A percentile compares a stretch with the other conserved stretches of the same genome.
phyloP scores from a whole-genome alignment of 768 basidiomycete genomes.

The Amanita inopinata region DNA sequence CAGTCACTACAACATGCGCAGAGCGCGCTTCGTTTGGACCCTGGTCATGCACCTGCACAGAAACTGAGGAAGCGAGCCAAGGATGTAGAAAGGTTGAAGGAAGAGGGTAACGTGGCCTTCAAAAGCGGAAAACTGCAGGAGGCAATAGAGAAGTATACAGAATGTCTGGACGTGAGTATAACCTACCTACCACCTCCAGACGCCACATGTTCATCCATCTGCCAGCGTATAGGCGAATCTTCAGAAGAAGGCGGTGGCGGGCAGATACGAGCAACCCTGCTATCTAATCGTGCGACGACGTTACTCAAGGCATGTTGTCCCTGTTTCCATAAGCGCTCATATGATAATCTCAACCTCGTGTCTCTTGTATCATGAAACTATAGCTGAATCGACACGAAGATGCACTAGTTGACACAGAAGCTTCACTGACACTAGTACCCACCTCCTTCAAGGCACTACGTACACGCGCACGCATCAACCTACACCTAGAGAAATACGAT shows the following conservation, averaged over 20 bases:
- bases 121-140: constrained; percentile 49
- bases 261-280: constrained; percentile 66
- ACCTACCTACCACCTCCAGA: neutral
- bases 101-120: constrained; percentile 76
- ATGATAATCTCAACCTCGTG: neutral
- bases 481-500: constrained; percentile 69
- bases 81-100: constrained; percentile 74
- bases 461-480: constrained; percentile 72
- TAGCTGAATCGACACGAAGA: constrained; percentile 59
- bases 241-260: constrained; percentile 74
- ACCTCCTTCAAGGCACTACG: constrained; percentile 79
- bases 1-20: constrained; percentile 63
- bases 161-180: constrained; percentile 53
- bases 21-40: constrained; percentile 69
- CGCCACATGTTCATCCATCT: neutral
- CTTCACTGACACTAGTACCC: constrained; percentile 51
- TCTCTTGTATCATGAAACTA: no score
- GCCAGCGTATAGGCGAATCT: constrained; percentile 54
- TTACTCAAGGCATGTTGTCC: constrained; percentile 48
- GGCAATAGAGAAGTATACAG: constrained; percentile 60
- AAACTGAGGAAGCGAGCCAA: constrained; percentile 70
- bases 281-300: constrained; percentile 80
- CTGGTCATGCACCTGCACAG: constrained; percentile 62
- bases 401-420: constrained; percentile 63
- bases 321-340: neutral